Percentiles rank a stretch among this genome's conserved stretches.
phyloP scores from a whole-genome alignment of 495 filamentous ascomycete genomes.

The Poronia punctata region DNA sequence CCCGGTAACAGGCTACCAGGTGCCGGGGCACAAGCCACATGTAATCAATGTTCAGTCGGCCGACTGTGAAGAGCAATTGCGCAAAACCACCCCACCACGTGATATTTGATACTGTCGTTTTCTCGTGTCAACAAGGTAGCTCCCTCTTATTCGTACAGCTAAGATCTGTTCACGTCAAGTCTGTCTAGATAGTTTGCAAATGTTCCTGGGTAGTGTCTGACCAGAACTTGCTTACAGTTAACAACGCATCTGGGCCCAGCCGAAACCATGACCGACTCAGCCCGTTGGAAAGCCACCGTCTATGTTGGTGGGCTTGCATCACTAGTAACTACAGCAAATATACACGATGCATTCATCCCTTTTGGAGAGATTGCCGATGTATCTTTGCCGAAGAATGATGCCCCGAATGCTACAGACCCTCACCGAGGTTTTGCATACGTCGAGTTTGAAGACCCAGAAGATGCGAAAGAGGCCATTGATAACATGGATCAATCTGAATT shows the following conservation, averaged over 20 bases:
- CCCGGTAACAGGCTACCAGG: too few relatives aligned
- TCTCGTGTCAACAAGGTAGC: too few relatives aligned
- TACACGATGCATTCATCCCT: constrained; percentile 89
- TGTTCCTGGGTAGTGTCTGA: too few relatives aligned
- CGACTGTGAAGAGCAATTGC: too few relatives aligned
- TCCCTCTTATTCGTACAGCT: too few relatives aligned
- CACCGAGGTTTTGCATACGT: constrained; percentile 96
- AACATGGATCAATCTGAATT: constrained; percentile 98
- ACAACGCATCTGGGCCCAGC: constrained; percentile 1
- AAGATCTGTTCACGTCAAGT: too few relatives aligned
- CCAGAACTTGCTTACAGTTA: constrained; percentile 1
- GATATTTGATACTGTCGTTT: too few relatives aligned
- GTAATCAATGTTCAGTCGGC: too few relatives aligned
- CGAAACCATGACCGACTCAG: constrained; percentile 65
- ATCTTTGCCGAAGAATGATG: constrained; percentile 77
- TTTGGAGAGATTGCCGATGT: constrained; percentile 93
- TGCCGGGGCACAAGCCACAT: constrained; percentile 11
- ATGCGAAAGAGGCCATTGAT: constrained; percentile 93
- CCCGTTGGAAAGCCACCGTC: constrained; percentile 82
- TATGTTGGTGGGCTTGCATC: constrained; percentile 87
- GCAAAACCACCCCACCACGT: constrained; percentile 4
- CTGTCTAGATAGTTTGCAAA: too few relatives aligned
- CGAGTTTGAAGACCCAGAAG: constrained; percentile 78
- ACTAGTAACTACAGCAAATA: constrained; percentile 60
- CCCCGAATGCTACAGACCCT: constrained; percentile 56